Base-by-base conservation (phyloP, 768 basidiomycete genomes). In the Hypholoma fasciculare region DNA sequence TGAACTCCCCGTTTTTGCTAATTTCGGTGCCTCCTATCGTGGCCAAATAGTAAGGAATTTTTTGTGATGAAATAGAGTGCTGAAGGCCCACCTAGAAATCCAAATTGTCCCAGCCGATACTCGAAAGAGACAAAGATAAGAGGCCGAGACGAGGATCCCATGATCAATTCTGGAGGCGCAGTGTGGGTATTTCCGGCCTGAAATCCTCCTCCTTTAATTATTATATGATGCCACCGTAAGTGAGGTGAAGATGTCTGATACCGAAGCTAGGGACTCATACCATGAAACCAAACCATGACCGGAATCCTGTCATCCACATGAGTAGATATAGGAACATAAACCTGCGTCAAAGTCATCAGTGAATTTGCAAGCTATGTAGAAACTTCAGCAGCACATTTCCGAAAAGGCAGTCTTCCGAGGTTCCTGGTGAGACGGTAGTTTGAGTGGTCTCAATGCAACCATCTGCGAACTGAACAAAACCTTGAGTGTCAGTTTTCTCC, bases 251-350 rank as follows among this genome's bases (percentile, higher is more conserved):
- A 12, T 44, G 14, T 16, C 44, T 17, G 9, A 48, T 46, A 51
- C 46, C 34, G 43, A 42, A 23, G 47, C 4, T 14, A 54, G 23
- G 1, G 14, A 36, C 19, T 43, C 67, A 39, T 46, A 75, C 77
- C 78, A 58, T 79, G 76, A 56, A 79, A 76, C 68, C 68, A 79
- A 6, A 78, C 73, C 64, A 79, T 59, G 20, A 79, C 76, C 0
- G 76, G 75, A 19, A 76, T 69, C 17, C 57, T 64, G 37, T 69
- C 63, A 8, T 54, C 49, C 2, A 60, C 56, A 4, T 49, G 59
- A 2, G 69, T 67, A 34, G 62, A 57, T 23, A 64, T 67, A 6
- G 77, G 77, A 38, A 76, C 60, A 42, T 69, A 74, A 39, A 78
- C 71, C 76, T 78, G 11, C 26, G 19, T 16, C 30, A 37, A 37